These are phyloP conservation scores for Geotrichum australiense DNA, from an alignment of 1,139 yeast genomes.

Conservation along the genomic window DNA sequence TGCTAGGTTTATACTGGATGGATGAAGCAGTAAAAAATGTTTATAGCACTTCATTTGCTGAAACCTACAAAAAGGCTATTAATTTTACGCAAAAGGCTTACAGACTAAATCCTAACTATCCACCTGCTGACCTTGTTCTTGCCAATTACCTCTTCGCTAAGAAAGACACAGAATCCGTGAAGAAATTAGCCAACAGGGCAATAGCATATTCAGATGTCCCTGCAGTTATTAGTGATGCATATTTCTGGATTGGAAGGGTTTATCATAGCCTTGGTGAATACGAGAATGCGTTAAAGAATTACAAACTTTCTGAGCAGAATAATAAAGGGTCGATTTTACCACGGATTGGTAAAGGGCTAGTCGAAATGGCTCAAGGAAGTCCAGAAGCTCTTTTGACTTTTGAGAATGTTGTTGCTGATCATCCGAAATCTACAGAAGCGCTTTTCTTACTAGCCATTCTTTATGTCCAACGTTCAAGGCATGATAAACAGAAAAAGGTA, in stretches of 20 bases:
- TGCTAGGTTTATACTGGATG: constrained; percentile 63
- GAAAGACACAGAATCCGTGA: constrained; percentile 51
- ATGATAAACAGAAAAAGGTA: constrained; percentile 16
- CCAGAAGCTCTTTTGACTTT: constrained; percentile 85
- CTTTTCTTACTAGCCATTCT: constrained; percentile 69
- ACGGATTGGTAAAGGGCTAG: constrained; percentile 77
- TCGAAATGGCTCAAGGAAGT: constrained; percentile 63
- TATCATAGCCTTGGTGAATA: constrained; percentile 53
- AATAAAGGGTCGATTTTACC: constrained; percentile 54
- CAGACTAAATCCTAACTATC: constrained; percentile 33
- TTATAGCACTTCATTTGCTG: constrained; percentile 28
- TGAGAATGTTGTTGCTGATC: constrained; percentile 61
- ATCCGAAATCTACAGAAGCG: constrained; percentile 69
- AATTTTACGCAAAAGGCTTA: constrained; percentile 36
- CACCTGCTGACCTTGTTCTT: constrained; percentile 42
- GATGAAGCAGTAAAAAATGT: constrained; percentile 35
- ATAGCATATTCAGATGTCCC: constrained; percentile 38
- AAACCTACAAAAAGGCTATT: constrained; percentile 33
- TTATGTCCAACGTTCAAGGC: constrained; percentile 43
- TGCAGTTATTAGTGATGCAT: constrained; percentile 60
- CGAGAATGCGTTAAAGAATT: constrained; percentile 62
- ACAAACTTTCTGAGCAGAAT: constrained; percentile 45
- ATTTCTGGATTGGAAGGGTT: constrained; percentile 82
- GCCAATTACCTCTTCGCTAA: constrained; percentile 55
- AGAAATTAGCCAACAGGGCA: constrained; percentile 50